Base-by-base conservation (phyloP, 2,329 filamentous ascomycete species). In the Helminthosporium solani region DNA sequence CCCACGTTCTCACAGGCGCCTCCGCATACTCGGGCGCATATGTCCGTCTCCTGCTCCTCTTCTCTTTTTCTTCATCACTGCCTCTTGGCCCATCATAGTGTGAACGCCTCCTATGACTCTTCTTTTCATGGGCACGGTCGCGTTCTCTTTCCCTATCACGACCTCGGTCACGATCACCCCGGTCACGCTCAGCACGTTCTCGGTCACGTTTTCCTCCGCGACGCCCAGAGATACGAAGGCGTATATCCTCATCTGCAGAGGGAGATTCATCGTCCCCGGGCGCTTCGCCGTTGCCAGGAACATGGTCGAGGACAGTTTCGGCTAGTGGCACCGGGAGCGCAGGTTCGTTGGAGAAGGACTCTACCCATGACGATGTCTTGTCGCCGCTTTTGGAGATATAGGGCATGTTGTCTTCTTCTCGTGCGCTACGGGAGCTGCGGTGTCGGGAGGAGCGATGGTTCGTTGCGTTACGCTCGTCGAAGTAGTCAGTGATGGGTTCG, bases 331-430 rank as follows among this genome's bases (percentile, higher is more conserved):
- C 70, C 3, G 75, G 75, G 4, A 72, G 70, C 3, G 75, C 75
- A 16, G 74, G 74, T 25, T 75, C 72, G 37, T 72, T 69, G 41
- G 68, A 72, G 40, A 78, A 56, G 1, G 66, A 72, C 46, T 77
- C 63, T 7, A 78, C 74, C 75, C 75, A 78, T 0, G 72, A 75
- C 1, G 70, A 70, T 4, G 75, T 78, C 63, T 78, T 78, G 63
- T 78, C 74, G 40, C 71, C 68, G 41, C 69, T 68, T 33, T 63
- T 64, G 48, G 64, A 49, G 8, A 67, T 56, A 54, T 70, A 70
- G 11, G 68, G 67, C 39, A 53, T 53, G 46, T 67, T 64, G 7
- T 47, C 47, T 35, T 66, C 61, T 28, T 67, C 64, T 21, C 50
- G 51, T 5, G 53, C 44, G 35, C 57, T 57, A 46, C 61, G 63